Base-by-base conservation (phyloP, 306 rosid species). In the Gillenia trifoliata region DNA sequence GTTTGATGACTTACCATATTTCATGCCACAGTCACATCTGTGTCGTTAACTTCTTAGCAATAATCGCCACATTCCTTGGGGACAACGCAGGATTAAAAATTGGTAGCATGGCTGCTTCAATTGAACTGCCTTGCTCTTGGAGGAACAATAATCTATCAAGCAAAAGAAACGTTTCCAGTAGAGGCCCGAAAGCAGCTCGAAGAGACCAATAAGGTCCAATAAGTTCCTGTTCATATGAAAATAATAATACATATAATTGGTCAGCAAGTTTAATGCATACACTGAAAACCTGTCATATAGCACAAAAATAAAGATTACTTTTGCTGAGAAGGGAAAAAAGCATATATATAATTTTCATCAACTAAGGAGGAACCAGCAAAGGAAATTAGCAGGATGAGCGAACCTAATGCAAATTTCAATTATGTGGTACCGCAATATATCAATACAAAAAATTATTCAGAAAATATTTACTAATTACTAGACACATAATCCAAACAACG, bases 181-280 rank as follows among this genome's bases (percentile, higher is more conserved):
- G 86, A 49, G 98, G 95, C 61, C 97, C 95, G 36, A 94, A 73
- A 67, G 97, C 89, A 81, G 98, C 96, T 85, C 98, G 90, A 77
- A 94, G 96, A 78, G 96, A 86, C 98, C 98, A 94, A 82, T 85
- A 94, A 49, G 91, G 97, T 77, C 96, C 93, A 79, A 91, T 64
- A 29, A 91, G 83, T 75, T 87, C 93, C 98, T 94, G 93, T 19
- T 80, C 64, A 75, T 16, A n/a, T 7, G 3, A 54, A 8, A 50
- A 49, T 17, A 17, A 54, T 54, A 20, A 22, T 22, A 59, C 13
- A 25, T 25, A 59, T 9, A 62, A 75, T 57, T 57, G 16, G 11
- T 57, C n/a, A 64, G 28, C 59, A 63, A 26, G 62, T 36, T 36
- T 66, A 57, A 67, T 6, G 40, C 17, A 31, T 33, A 19, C n/a